Percentiles rank a stretch among this genome's conserved stretches.
Evolutionary conservation across 2,329 filamentous ascomycete genomes (phyloP).

Genomic region (Fusarium lateritium): DNA sequence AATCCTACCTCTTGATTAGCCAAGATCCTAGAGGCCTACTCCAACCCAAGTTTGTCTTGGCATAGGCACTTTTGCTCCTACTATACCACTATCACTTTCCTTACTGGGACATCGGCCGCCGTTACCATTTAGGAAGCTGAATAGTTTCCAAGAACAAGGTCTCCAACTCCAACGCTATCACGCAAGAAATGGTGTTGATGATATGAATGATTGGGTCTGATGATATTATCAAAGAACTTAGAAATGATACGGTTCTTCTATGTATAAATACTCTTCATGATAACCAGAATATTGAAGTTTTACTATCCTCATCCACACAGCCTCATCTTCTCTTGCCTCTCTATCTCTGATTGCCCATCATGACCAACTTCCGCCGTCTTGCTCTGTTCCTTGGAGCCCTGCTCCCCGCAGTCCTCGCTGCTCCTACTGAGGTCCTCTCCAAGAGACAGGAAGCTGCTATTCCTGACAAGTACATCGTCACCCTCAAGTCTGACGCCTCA

Average conservation of each 20-base stretch:
- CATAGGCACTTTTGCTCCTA: constrained; percentile 36
- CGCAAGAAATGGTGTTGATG: constrained; percentile 38
- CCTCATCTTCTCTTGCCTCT: constrained; percentile 13
- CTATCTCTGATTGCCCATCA: constrained; percentile 28
- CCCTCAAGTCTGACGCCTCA: constrained; percentile 67
- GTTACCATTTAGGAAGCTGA: constrained; percentile 46
- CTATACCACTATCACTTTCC: constrained; percentile 44
- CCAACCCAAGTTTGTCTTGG: constrained; percentile 26
- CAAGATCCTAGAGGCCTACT: constrained; percentile 25
- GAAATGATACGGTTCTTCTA: background rate
- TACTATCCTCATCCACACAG: constrained; percentile 32
- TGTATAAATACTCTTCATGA: constrained; percentile 39
- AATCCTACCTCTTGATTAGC: constrained; percentile 9
- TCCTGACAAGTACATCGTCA: constrained; percentile 68
- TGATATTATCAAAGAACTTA: constrained; percentile 3
- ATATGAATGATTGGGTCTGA: constrained; percentile 20
- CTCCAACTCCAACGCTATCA: constrained; percentile 27
- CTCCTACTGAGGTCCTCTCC: constrained; percentile 38
- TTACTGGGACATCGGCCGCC: constrained; percentile 43
- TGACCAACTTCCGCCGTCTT: constrained; percentile 52
- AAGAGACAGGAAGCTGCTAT: constrained; percentile 24
- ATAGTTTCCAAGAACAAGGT: constrained; percentile 10
- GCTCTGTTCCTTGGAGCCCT: constrained; percentile 53
- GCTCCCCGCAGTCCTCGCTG: constrained; percentile 52
- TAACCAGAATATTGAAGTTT: constrained; percentile 6